A percentile compares a stretch with the other conserved stretches of the same genome.
Evolutionary conservation across 2,329 filamentous ascomycete genomes (phyloP).

Genomic region (Trichoderma endophyticum): DNA sequence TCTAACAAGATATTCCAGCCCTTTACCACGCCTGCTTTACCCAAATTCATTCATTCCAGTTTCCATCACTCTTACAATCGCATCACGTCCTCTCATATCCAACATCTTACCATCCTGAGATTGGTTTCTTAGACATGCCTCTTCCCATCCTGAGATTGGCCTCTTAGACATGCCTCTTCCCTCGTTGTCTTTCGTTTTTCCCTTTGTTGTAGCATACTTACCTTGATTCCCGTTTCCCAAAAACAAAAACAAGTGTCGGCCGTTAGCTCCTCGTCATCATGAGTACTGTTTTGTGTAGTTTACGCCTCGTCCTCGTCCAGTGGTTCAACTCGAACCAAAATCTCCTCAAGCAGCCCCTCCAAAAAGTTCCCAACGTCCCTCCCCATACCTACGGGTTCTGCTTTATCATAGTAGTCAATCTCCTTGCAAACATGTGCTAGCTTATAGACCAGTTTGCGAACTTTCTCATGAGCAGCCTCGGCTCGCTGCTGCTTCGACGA

Average conservation of each 20-base stretch:
- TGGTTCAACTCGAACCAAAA: constrained; percentile 86
- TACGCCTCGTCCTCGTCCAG: constrained; percentile 65
- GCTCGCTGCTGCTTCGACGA: constrained; percentile 66
- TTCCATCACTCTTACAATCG: constrained; percentile 5
- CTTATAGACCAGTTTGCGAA: constrained; percentile 78
- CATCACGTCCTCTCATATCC: not conserved
- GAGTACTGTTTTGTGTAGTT: not conserved
- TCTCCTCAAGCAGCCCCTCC: constrained; percentile 90
- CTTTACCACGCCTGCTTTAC: not conserved
- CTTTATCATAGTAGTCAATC: constrained; percentile 83
- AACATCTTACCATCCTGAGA: not conserved
- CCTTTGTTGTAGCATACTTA: not conserved
- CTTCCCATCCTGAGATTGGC: not conserved
- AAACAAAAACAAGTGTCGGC: not conserved
- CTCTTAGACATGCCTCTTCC: not conserved
- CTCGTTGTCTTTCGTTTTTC: not conserved
- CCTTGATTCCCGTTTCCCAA: not conserved
- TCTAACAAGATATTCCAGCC: not conserved
- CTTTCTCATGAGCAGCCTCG: constrained; percentile 73
- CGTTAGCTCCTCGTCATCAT: constrained; percentile 2
- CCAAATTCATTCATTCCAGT: not conserved
- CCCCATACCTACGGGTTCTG: constrained; percentile 89
- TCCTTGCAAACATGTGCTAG: constrained; percentile 80
- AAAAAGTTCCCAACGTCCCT: constrained; percentile 84
- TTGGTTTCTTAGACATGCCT: not conserved